Conservation (phyloP, 2,329 filamentous ascomycete species). For the Emergomyces pasteurianus region DNA sequence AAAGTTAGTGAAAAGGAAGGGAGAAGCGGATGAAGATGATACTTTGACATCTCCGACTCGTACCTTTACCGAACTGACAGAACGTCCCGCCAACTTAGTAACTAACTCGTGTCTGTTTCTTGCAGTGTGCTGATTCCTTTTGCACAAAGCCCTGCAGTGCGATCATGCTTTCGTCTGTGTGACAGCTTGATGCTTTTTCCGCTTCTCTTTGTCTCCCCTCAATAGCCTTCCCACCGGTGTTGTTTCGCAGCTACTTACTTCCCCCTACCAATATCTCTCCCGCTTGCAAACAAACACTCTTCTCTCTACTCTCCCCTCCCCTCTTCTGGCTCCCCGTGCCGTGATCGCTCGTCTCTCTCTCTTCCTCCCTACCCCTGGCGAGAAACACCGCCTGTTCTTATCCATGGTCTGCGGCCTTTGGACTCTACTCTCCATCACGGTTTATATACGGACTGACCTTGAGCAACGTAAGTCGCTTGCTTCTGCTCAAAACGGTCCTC, state of each 20-base stretch:
- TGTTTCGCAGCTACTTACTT: slow-evolving; percentile 2
- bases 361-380: neutral
- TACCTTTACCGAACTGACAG: neutral
- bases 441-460: neutral
- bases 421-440: slow-evolving; percentile 7
- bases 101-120: neutral
- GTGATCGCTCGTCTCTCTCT: slow-evolving; percentile 8
- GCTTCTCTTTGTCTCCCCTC: slow-evolving; percentile 16
- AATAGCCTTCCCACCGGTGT: slow-evolving; percentile 12
- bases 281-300: neutral
- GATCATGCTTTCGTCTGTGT: slow-evolving; percentile 16
- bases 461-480: neutral
- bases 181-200: slow-evolving; percentile 13
- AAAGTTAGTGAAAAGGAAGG: neutral
- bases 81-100: neutral
- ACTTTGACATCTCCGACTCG: neutral
- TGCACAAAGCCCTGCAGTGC: slow-evolving; percentile 7
- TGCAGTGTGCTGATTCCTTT: neutral
- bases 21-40: neutral
- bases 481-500: slow-evolving; percentile 8
- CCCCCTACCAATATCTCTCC: neutral
- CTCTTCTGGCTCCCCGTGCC: slow-evolving; percentile 6
- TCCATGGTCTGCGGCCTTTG: slow-evolving; percentile 5
- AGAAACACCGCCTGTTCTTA: neutral
- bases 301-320: slow-evolving; percentile 11